Percentiles rank a stretch among this genome's conserved stretches.
Evolutionary conservation across 768 basidiomycete genomes (phyloP).

Genomic region (Mycena vitilis): DNA sequence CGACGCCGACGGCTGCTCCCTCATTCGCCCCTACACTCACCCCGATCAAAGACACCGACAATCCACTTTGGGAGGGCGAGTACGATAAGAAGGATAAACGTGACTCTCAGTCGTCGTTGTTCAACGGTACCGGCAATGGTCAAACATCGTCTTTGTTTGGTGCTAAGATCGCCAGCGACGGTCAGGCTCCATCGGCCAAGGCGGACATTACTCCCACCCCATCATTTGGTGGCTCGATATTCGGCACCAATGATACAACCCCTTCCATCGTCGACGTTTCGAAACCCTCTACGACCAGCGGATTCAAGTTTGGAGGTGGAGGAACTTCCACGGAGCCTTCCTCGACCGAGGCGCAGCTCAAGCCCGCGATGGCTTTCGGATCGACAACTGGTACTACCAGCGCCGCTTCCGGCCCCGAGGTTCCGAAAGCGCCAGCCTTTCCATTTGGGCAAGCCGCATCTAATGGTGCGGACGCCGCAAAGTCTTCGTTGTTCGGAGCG

Average conservation of each 20-base stretch:
- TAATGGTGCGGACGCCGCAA: slow-evolving; percentile 31
- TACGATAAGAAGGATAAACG: slow-evolving; percentile 34
- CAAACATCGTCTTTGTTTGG: slow-evolving; percentile 27
- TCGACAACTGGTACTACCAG: slow-evolving; percentile 30
- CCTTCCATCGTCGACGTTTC: slow-evolving; percentile 26
- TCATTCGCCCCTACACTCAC: slow-evolving; percentile 32
- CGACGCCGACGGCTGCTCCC: slow-evolving; percentile 33
- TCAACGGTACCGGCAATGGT: not conserved
- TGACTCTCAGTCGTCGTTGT: slow-evolving; percentile 24
- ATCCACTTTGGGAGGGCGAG: slow-evolving; percentile 59
- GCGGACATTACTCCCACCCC: slow-evolving; percentile 1
- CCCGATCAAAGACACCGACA: slow-evolving; percentile 54
- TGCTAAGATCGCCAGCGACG: not conserved
- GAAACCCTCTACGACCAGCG: slow-evolving; percentile 25
- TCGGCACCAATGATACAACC: slow-evolving; percentile 25
- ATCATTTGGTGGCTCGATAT: slow-evolving; percentile 25
- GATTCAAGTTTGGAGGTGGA: slow-evolving; percentile 28
- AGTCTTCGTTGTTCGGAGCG: slow-evolving; percentile 38
- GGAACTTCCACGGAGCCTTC: slow-evolving; percentile 7
- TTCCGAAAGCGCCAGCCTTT: slow-evolving; percentile 49
- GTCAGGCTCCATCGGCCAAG: slow-evolving; percentile 3
- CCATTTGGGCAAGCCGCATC: slow-evolving; percentile 43
- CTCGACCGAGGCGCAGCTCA: slow-evolving; percentile 18
- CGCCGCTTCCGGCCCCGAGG: slow-evolving; percentile 34
- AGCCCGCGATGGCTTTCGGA: slow-evolving; percentile 22